Percentiles rank a stretch among this genome's conserved stretches.
These are phyloP conservation scores for Cyclocybe cylindracea DNA, from an alignment of 768 basidiomycete genomes.

Conservation along the genomic window DNA sequence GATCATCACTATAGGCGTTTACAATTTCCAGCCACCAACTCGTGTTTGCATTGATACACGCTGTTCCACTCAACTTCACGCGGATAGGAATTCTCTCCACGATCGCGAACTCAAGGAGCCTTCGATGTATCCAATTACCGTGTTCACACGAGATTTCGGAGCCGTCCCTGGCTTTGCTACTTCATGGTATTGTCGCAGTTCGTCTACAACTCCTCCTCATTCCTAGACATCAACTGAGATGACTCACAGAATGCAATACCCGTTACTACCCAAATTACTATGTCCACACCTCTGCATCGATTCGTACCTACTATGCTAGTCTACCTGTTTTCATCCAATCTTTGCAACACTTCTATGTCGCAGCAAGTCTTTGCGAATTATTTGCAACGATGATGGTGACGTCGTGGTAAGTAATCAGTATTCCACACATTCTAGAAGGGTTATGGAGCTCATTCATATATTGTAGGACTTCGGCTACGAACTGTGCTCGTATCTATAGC, in stretches of 20 bases:
- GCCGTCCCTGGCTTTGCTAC: conserved; percentile 22
- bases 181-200: conserved; percentile 26
- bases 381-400: conserved; percentile 14
- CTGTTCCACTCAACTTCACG: conserved; percentile 1
- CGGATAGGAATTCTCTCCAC: neutral
- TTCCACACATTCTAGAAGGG: no score
- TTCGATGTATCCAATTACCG: conserved; percentile 5
- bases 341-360: conserved; percentile 6
- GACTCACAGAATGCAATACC: conserved; percentile 22
- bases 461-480: conserved; percentile 24
- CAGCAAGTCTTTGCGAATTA: neutral
- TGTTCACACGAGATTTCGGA: conserved; percentile 23
- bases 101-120: conserved; percentile 10
- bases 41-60: conserved; percentile 10
- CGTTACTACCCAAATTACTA: conserved; percentile 28
- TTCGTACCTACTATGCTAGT: conserved; percentile 18
- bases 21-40: conserved; percentile 11
- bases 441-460: no score
- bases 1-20: no score
- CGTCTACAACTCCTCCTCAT: neutral
- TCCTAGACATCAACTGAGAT: neutral
- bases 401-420: conserved; percentile 11
- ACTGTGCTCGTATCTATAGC: conserved; percentile 31
- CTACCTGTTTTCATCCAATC: conserved; percentile 5
- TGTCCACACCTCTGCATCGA: conserved; percentile 17